phyloP scores from a whole-genome alignment of 805 yeast genomes.

The Starmera amethionina region DNA sequence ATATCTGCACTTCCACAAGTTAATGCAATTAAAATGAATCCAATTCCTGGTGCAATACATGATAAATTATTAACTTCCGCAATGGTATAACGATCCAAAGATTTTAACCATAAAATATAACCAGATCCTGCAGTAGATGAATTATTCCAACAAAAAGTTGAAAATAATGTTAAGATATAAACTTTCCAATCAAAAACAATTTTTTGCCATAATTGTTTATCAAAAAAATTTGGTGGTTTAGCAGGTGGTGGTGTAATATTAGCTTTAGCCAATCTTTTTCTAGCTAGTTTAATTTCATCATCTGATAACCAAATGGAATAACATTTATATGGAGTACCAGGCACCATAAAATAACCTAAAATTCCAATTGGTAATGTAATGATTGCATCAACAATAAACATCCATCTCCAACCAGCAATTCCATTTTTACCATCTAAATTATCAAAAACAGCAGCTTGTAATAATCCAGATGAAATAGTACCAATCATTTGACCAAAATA shows the following conservation, averaged over 20 bases:
- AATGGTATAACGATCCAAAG: slow-evolving; percentile 27
- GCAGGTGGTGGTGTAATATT: slow-evolving; percentile 15
- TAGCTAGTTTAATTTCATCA: slow-evolving; percentile 45
- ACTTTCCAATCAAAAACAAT: slow-evolving; percentile 49
- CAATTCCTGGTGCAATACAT: slow-evolving; percentile 29
- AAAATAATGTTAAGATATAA: slow-evolving; percentile 41
- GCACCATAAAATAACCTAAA: slow-evolving; percentile 37
- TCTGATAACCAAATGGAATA: slow-evolving; percentile 45
- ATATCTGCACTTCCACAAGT: slow-evolving; percentile 20
- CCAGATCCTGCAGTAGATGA: slow-evolving; percentile 43
- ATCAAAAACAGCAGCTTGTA: slow-evolving; percentile 33
- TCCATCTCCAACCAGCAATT: slow-evolving; percentile 63
- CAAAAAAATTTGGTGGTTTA: slow-evolving; percentile 22
- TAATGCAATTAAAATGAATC: slow-evolving; percentile 5
- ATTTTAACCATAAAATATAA: slow-evolving; percentile 37
- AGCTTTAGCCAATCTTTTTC: slow-evolving; percentile 29
- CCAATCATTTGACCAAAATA: slow-evolving; percentile 55
- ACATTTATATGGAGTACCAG: slow-evolving; percentile 58
- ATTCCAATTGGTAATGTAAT: slow-evolving; percentile 39
- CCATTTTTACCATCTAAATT: slow-evolving; percentile 27
- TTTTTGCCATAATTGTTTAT: slow-evolving; percentile 38
- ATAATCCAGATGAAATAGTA: slow-evolving; percentile 35
- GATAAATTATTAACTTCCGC: slow-evolving; percentile 32
- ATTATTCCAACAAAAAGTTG: slow-evolving; percentile 45
- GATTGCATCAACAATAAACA: slow-evolving; percentile 52